Evolutionary conservation across 176 grass and related monocot species (phyloP).

Genomic region (Oropetium thomaeum): DNA sequence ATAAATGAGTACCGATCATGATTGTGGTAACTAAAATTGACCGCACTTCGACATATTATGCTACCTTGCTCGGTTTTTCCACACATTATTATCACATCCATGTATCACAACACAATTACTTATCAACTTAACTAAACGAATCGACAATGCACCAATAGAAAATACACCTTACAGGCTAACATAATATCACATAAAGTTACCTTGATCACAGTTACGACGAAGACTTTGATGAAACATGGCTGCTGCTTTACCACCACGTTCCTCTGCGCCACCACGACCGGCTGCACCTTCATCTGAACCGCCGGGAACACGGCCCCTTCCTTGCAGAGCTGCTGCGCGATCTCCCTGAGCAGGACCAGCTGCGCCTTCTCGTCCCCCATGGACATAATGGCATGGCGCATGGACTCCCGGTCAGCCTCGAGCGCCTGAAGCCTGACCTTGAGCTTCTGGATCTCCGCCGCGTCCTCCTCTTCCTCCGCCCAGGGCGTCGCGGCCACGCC

Average conservation of each 20-base stretch:
- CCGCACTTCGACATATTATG: background rate
- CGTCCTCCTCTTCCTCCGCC: conserved; percentile 52
- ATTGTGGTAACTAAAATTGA: background rate
- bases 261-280: conserved; percentile 21
- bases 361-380: conserved; percentile 67
- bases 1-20: background rate
- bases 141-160: conserved; percentile 6
- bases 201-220: conserved; percentile 54
- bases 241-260: conserved; percentile 48
- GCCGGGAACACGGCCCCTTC: conserved; percentile 14
- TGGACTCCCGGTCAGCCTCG: conserved; percentile 73
- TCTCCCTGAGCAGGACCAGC: conserved; percentile 63
- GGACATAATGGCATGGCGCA: conserved; percentile 69
- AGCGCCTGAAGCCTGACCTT: conserved; percentile 55
- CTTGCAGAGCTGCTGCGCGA: conserved; percentile 62
- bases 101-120: background rate
- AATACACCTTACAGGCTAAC: background rate
- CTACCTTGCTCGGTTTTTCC: background rate
- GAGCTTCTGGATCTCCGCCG: conserved; percentile 55
- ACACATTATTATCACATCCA: background rate
- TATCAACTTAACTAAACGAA: too few relatives aligned
- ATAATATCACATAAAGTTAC: conserved; percentile 34
- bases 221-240: conserved; percentile 40
- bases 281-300: conserved; percentile 20
- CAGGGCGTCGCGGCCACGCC: conserved; percentile 27